Base-by-base conservation (phyloP, 2,329 filamentous ascomycete species). In the Hirsutella thompsonii region DNA sequence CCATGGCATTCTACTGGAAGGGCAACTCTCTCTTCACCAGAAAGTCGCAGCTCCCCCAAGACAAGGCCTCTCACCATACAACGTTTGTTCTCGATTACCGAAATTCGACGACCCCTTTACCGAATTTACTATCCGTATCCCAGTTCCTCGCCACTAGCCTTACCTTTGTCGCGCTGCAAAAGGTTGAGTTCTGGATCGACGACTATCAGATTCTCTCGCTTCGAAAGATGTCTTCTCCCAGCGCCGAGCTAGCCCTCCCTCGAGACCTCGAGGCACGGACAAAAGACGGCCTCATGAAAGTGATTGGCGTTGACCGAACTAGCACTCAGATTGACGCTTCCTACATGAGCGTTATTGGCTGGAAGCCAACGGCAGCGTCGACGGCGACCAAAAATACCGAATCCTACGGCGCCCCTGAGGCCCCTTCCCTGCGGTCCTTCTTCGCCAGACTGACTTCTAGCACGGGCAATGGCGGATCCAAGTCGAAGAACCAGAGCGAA, bases 1-100 rank as follows among this genome's bases (percentile, higher is more conserved):
- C 88, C 30, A 95, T 98, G 86, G 90, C 90, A 0, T 98, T 98
- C 56, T 98, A 95, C 66, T 98, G 92, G 93, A 96, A 95, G 60
- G 89, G 84, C n/a, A 96, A 96, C 59, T 86, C 87, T 5, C 72
- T 98, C 2, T 96, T 94, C 58, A 98, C 93, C 20, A 83, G 89
- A 52, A 85, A 87, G 50, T 72, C 92, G 19, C 79, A 80, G 49
- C 64, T 95, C 8, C 79, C 83, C 2, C 69, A 76, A 36, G 75
- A 76, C 20, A 72, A 87, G 53, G 64, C 70, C 14, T 82, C 71
- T 42, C 68, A 68, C 26, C 76, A 90, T 52, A 98, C 93, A 2
- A 83, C 82, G n/a, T 98, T 98, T 56, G 80, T 95, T 37, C 72
- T 98, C 37, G 89, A 96, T 56, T 95, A 96, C 61, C 76, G 92